Evolutionary conservation across 78 protist genomes (phyloP), one percentile per base, ranked within the genome.

Genomic region (Cavenderia fasciculata): DNA sequence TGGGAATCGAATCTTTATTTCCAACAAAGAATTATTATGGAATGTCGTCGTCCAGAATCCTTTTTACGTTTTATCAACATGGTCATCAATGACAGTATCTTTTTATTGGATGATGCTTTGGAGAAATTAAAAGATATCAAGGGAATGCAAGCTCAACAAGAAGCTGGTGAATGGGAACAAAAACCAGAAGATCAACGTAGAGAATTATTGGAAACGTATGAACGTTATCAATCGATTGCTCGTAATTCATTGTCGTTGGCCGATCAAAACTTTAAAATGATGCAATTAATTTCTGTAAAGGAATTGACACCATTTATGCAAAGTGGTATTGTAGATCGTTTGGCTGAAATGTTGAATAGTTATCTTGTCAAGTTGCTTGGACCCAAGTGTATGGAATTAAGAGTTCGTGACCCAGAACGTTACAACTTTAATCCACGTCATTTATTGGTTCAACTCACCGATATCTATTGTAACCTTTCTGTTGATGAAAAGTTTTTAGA

Each of bases 301-400:
- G 47, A 69, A 4, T n/a, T 65, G 8, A 52, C 25, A 33, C 73
- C 82, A 16, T 90, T 90, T 49, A 78, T 79, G 75, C 54, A 74
- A 61, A 85, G 84, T n/a, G 94, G 78, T 18, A 33, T 90, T 8
- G 49, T 77, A 8, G 94, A 90, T 82, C 36, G 95, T 34, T 62
- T 92, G 34, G 56, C 86, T 0, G 86, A 79, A 25, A 92, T 92
- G 95, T 36, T 92, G 69, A 85, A 92, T 43, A 84, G 72, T 62
- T 74, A 46, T 63, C 40, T 92, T 8, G 23, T 79, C 0, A 59
- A 82, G 23, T 27, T 92, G 14, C 76, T 65, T 25, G 95, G 95
- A 8, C 91, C 93, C 31, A 82, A 92, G 31, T 74, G 85, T 38
- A 92, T 75, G 25, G 85, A 92, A 23, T 63, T 92, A 47, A 90